Evolutionary conservation across 2,329 filamentous ascomycete species (phyloP).

Genomic region (Fusarium pseudograminearum): DNA sequence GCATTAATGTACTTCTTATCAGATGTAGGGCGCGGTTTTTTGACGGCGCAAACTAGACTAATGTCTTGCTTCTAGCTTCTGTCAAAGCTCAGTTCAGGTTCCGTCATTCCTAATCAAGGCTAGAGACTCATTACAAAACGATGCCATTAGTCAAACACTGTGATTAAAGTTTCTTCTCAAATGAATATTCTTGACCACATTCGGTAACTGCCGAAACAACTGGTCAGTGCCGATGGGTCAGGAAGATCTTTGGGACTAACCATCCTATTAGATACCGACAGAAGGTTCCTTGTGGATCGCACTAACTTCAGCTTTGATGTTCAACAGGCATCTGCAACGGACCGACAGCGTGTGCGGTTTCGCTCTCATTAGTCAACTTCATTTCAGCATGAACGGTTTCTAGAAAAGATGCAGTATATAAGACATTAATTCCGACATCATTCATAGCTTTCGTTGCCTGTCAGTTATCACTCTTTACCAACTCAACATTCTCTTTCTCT

Average conservation of each 20-base stretch:
- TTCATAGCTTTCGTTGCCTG: not conserved
- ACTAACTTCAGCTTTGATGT: not conserved
- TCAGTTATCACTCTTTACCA: not conserved
- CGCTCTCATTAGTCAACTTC: not conserved
- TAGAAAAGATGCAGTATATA: not conserved
- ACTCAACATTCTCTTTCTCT: not conserved
- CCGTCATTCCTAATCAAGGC: not conserved
- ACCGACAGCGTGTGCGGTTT: not conserved
- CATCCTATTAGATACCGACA: not conserved
- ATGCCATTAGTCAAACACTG: not conserved
- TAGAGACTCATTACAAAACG: accelerated
- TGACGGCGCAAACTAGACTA: too few relatives aligned
- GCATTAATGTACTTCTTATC: not conserved
- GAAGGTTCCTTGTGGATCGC: not conserved
- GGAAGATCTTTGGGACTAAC: not conserved
- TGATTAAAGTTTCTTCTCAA: not conserved
- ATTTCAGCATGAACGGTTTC: not conserved
- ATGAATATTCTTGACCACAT: not conserved
- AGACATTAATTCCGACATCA: too few relatives aligned
- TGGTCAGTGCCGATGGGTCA: not conserved
- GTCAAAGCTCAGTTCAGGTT: accelerated
- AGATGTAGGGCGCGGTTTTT: not conserved
- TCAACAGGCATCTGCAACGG: not conserved
- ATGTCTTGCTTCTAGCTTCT: not conserved
- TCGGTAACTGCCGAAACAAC: conserved; percentile 5